Percentiles rank a stretch among this genome's conserved stretches.
phyloP scores from a whole-genome alignment of 2,329 filamentous ascomycete species.

The Akanthomyces lecanii region DNA sequence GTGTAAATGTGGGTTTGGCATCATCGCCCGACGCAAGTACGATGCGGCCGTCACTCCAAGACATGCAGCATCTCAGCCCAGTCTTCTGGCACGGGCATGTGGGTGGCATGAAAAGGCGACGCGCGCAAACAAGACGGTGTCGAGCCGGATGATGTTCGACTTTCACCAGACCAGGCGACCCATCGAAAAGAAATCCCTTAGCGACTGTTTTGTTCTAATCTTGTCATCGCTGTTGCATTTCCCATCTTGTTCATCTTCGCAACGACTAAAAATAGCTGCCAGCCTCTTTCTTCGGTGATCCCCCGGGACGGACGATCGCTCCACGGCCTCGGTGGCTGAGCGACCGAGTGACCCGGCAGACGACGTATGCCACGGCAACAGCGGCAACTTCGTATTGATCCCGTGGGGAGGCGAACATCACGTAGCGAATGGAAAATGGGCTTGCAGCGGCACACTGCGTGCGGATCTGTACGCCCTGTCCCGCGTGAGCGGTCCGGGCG shows the following conservation, averaged over 20 bases:
- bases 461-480: background rate
- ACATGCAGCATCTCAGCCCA: background rate
- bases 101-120: no score
- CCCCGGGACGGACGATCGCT: background rate
- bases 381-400: background rate
- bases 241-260: no score
- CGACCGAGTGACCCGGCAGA: background rate
- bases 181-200: no score
- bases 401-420: background rate
- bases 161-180: no score
- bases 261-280: no score
- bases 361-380: background rate
- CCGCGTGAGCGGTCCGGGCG: slow-evolving; percentile 1
- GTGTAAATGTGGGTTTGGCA: slow-evolving; percentile 5
- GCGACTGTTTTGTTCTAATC: no score
- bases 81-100: background rate
- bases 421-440: background rate
- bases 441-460: background rate
- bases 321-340: background rate
- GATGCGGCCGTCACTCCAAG: background rate
- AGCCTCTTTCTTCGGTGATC: no score
- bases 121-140: no score
- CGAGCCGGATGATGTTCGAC: no score
- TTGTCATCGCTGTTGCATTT: no score
- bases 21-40: background rate